Conservation (phyloP, 2,329 filamentous ascomycete species). For the Shiraia sp. region DNA sequence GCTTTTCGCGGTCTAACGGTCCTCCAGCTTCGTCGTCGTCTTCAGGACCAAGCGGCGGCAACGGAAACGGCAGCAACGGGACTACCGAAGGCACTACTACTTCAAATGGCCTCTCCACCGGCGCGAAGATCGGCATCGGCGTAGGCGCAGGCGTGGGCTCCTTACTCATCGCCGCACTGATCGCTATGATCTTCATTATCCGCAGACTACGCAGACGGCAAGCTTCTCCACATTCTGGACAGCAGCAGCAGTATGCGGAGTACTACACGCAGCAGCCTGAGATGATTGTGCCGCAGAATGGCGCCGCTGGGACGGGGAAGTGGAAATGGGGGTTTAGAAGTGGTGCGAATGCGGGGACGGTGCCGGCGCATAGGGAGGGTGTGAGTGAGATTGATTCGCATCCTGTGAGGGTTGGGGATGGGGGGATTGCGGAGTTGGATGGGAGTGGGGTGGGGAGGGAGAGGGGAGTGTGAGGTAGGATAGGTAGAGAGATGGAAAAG, state of each 20-base stretch:
- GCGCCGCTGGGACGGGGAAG: background rate
- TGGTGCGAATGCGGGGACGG: background rate
- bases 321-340: background rate
- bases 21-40: too few relatives aligned
- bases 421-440: conserved; percentile 37
- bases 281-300: background rate
- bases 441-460: too few relatives aligned
- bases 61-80: background rate
- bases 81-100: background rate
- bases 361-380: background rate
- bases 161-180: background rate
- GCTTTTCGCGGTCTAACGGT: too few relatives aligned
- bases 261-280: too few relatives aligned
- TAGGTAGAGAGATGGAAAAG: too few relatives aligned
- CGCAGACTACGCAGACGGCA: background rate
- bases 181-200: background rate
- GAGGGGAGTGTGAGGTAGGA: too few relatives aligned
- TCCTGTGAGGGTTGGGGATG: background rate
- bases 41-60: background rate
- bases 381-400: conserved; percentile 2
- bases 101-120: conserved; percentile 2
- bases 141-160: conserved; percentile 2
- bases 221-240: too few relatives aligned
- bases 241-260: too few relatives aligned
- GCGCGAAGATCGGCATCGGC: conserved; percentile 5